phyloP scores from a whole-genome alignment of 108 stramenopile genomes.

The Pseudonitzschia delicatissima region DNA sequence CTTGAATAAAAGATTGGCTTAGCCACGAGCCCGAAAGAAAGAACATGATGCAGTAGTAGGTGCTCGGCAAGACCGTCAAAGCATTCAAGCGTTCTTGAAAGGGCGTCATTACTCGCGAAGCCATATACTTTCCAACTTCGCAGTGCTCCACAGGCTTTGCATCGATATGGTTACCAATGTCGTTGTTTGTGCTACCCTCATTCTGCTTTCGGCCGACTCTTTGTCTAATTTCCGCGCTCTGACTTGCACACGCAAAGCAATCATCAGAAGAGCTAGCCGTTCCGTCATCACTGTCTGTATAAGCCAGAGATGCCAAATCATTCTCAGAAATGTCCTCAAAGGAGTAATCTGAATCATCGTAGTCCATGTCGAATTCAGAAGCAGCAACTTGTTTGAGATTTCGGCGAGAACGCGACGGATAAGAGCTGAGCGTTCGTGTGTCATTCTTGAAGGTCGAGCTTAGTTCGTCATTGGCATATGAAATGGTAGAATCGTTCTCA shows the following conservation, averaged over 20 bases:
- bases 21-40: slow-evolving; percentile 64
- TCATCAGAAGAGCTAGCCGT: slow-evolving; percentile 1
- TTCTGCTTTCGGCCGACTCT: not conserved
- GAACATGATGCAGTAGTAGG: slow-evolving; percentile 52
- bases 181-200: not conserved
- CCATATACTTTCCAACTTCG: slow-evolving; percentile 39
- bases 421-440: too few relatives aligned
- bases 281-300: not conserved
- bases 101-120: slow-evolving; percentile 68
- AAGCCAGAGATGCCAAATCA: not conserved
- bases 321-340: not conserved
- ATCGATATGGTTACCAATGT: not conserved
- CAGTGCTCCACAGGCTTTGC: not conserved
- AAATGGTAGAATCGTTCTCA: too few relatives aligned
- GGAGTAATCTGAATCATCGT: not conserved
- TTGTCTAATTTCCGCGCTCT: not conserved
- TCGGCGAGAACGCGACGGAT: not conserved
- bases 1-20: slow-evolving; percentile 2
- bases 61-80: slow-evolving; percentile 59
- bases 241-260: not conserved
- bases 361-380: not conserved
- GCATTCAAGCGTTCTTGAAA: slow-evolving; percentile 75
- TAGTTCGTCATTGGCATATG: too few relatives aligned
- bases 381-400: not conserved
- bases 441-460: too few relatives aligned